Conservation (phyloP, 2,329 filamentous ascomycete genomes). For the Fusarium longipes region DNA sequence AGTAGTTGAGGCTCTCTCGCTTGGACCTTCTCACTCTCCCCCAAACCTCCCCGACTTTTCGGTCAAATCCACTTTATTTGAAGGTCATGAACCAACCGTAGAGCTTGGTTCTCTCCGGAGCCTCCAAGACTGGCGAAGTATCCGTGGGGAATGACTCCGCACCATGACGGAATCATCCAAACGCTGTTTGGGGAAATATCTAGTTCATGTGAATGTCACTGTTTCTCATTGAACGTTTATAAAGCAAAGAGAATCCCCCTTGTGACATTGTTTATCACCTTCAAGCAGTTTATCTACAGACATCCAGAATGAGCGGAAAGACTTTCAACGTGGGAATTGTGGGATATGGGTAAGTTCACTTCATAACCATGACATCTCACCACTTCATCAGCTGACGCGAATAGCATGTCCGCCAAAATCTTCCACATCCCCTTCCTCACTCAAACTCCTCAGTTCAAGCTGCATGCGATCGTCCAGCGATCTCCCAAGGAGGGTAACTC, state of each 20-base stretch:
- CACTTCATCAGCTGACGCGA: conserved; percentile 35
- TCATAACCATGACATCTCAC: conserved; percentile 1
- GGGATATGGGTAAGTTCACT: conserved; percentile 60
- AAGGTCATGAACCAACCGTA: conserved; percentile 25
- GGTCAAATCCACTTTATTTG: conserved; percentile 40
- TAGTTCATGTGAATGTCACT: conserved; percentile 5
- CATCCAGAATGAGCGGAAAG: conserved; percentile 50
- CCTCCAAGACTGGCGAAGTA: conserved; percentile 30
- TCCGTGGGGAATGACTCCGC: conserved; percentile 40
- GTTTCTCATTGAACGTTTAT: conserved; percentile 9
- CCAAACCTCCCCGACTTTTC: conserved; percentile 32
- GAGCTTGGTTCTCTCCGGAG: conserved; percentile 22
- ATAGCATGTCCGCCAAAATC: conserved; percentile 74
- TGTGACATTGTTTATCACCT: background rate
- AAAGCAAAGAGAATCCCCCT: background rate
- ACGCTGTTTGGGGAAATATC: conserved; percentile 23
- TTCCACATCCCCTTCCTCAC: conserved; percentile 86
- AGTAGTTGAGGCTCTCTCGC: conserved; percentile 21
- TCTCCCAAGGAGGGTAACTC: conserved; percentile 72
- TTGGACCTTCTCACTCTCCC: conserved; percentile 34
- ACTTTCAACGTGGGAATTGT: conserved; percentile 63
- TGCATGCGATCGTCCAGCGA: conserved; percentile 82
- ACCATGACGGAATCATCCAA: conserved; percentile 41
- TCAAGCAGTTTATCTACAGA: background rate
- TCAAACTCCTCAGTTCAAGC: conserved; percentile 70